Conservation (phyloP, 176 grass and related monocot genomes). For the Oryza glaberrima region DNA sequence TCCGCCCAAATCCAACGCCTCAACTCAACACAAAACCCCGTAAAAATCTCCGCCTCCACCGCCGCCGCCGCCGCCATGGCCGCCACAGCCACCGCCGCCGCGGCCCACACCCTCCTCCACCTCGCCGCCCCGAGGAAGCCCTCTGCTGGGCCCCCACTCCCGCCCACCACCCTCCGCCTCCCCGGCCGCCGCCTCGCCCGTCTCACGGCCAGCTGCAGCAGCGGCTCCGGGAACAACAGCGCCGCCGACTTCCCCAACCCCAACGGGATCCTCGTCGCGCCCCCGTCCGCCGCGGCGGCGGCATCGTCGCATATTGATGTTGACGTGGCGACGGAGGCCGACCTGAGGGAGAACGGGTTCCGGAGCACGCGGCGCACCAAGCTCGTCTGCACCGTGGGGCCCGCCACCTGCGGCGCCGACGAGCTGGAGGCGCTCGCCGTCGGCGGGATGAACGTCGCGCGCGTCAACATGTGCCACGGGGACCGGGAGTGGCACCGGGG, state of each 20-base stretch:
- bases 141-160: background rate
- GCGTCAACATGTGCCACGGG: slow-evolving; percentile 97
- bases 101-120: slow-evolving; percentile 41
- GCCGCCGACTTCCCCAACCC: slow-evolving; percentile 44
- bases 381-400: slow-evolving; percentile 92
- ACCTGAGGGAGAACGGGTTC: slow-evolving; percentile 92
- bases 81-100: slow-evolving; percentile 22
- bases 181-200: slow-evolving; percentile 1
- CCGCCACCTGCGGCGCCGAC: slow-evolving; percentile 65
- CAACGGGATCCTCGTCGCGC: slow-evolving; percentile 33
- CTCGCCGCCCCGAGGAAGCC: background rate
- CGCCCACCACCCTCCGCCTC: slow-evolving; percentile 21
- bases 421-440: slow-evolving; percentile 97
- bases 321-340: slow-evolving; percentile 73
- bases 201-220: slow-evolving; percentile 12
- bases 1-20: slow-evolving; percentile 34
- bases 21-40: background rate
- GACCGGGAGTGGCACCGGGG: slow-evolving; percentile 76
- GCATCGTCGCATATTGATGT: slow-evolving; percentile 44
- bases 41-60: slow-evolving; percentile 25
- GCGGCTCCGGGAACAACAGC: background rate
- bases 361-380: slow-evolving; percentile 97
- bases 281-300: background rate
- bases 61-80: slow-evolving; percentile 5
- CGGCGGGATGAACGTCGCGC: slow-evolving; percentile 88